Conservation (phyloP, 495 filamentous ascomycete genomes). For the Tuber brumale region DNA sequence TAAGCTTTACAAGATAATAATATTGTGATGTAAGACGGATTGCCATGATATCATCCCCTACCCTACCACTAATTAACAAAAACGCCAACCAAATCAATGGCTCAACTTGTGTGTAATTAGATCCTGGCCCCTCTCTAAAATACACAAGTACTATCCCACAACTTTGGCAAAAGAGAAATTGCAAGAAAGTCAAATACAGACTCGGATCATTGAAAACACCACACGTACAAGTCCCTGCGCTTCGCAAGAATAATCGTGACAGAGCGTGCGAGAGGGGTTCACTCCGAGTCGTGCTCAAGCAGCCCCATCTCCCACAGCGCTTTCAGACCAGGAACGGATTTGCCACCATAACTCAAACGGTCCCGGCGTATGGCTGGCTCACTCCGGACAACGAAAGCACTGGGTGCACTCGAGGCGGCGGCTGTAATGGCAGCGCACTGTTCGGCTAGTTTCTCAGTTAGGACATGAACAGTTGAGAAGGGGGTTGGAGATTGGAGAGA, state of each 20-base stretch:
- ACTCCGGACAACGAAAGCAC: neutral
- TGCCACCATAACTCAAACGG: neutral
- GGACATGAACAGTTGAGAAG: neutral
- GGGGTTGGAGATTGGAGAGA: neutral
- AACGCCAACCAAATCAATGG: neutral
- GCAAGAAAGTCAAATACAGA: neutral
- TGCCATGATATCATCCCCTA: neutral
- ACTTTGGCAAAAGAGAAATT: neutral
- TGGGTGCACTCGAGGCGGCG: neutral
- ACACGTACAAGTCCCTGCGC: neutral
- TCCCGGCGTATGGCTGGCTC: neutral
- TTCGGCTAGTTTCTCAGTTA: neutral
- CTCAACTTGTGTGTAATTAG: neutral
- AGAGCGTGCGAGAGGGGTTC: neutral
- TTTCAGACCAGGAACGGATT: neutral
- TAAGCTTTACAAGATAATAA: neutral
- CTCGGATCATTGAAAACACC: neutral
- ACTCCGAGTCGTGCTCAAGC: neutral
- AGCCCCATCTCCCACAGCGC: neutral
- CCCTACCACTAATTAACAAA: neutral
- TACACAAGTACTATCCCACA: neutral
- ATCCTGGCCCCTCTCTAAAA: neutral
- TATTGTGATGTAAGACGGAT: neutral
- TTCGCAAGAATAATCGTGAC: neutral
- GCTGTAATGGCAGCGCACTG: neutral